Evolutionary conservation across 2,329 filamentous ascomycete species (phyloP), one percentile per base, ranked within the genome.

Genomic region (Aspergillus spinulosporus): DNA sequence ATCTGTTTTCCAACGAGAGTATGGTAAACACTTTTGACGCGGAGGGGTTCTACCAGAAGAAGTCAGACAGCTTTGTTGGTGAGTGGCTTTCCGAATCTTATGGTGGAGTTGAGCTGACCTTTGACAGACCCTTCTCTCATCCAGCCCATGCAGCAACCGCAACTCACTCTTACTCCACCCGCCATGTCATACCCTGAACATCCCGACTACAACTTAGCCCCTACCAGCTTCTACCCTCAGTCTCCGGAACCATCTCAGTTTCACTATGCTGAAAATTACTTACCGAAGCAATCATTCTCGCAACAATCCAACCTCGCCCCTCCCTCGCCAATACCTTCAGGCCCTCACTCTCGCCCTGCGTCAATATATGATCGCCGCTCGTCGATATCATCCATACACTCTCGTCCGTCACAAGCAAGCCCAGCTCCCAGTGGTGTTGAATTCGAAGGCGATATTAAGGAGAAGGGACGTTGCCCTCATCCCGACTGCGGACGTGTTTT

Each of bases 401-500:
- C 89, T 1, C 83, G 80, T 50, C 83, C 75, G 50, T 84, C 86
- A 1, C 81, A 80, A 65, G 76, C 83, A 62, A 86, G 84, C 72
- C 82, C 76, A 58, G 76, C 79, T 63, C 81, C 82, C 64, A 88
- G 83, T 69, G 82, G 81, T 56, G 78, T 84, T 54, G 86, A 88
- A 68, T 73, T 78, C 58, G 78, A 79, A 28, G 87, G 88, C 67
- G 87, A 90, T 69, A 71, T 72, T 37, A 76, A 77, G 58, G 82
- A 87, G 67, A 88, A 88, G 67, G 83, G 83, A 34, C 82, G 89
- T 59, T 96, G 91, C 78, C 89, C 89, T 1, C 87, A 92, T 68
- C 86, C 88, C 5, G 90, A 93, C 56, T 96, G 92, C 67, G 90
- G 91, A 62, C 87, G 89, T 67, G 82, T 87, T 56, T 95, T 94